A percentile compares a stretch with the other conserved stretches of the same genome.
phyloP scores from a whole-genome alignment of 257 asterid species.

The Scutellaria minor region DNA sequence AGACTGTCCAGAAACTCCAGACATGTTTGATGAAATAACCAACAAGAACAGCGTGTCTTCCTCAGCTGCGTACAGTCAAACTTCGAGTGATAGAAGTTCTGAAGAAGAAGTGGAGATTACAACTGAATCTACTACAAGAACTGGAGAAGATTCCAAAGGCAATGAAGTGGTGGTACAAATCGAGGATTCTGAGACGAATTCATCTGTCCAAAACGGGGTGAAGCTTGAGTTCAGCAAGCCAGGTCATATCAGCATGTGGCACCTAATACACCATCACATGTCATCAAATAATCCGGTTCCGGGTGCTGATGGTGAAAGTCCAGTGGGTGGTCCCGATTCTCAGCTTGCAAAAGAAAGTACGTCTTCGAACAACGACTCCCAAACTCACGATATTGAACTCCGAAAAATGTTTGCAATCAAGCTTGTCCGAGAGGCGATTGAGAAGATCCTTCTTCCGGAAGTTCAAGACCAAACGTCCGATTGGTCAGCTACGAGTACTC shows the following conservation, averaged over 20 bases:
- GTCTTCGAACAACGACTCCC: conserved; percentile 41
- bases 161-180: conserved; percentile 9
- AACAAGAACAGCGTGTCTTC: conserved; percentile 32
- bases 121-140: conserved; percentile 29
- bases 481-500: conserved; percentile 59
- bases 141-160: conserved; percentile 38
- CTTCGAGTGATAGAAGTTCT: conserved; percentile 34
- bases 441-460: conserved; percentile 96
- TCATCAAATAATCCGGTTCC: conserved; percentile 36
- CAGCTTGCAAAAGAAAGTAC: conserved; percentile 32
- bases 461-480: conserved; percentile 85
- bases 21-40: conserved; percentile 35
- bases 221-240: conserved; percentile 47
- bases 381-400: conserved; percentile 61
- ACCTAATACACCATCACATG: conserved; percentile 58
- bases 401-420: conserved; percentile 77
- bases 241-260: conserved; percentile 65
- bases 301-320: conserved; percentile 29
- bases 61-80: conserved; percentile 39
- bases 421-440: conserved; percentile 93
- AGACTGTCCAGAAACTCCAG: conserved; percentile 38
- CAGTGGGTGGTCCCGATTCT: conserved; percentile 36
- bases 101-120: conserved; percentile 38
- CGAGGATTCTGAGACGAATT: conserved; percentile 22
- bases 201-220: conserved; percentile 29